Conservation (phyloP, 352 stramenopile genomes). For the Pythium scleroteichum region DNA sequence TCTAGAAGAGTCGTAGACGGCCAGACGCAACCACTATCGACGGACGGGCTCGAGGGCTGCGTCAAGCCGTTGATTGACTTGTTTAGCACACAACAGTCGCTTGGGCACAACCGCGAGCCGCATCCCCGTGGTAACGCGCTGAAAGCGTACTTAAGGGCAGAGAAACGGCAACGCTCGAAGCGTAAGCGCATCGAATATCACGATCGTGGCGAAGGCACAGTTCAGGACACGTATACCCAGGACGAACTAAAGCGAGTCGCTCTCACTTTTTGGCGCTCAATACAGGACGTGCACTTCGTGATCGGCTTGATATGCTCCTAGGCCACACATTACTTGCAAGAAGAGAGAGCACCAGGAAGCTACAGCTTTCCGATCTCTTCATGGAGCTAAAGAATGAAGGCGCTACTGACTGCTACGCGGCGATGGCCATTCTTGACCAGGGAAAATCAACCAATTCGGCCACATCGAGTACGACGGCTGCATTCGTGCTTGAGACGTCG, state of each 20-base stretch:
- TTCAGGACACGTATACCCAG: too few relatives aligned
- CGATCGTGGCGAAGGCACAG: constrained; percentile 5
- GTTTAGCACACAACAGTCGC: constrained; percentile 3
- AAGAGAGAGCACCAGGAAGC: too few relatives aligned
- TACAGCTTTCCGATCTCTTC: too few relatives aligned
- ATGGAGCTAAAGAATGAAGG: too few relatives aligned
- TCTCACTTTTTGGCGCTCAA: too few relatives aligned
- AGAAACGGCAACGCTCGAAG: constrained; percentile 4
- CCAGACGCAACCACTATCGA: neutral
- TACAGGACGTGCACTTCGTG: too few relatives aligned
- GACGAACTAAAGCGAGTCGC: too few relatives aligned
- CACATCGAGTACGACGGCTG: neutral
- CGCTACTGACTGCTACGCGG: too few relatives aligned
- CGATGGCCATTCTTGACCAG: too few relatives aligned
- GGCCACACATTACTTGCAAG: too few relatives aligned
- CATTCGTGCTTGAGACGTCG: neutral
- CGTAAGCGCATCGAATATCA: constrained; percentile 5
- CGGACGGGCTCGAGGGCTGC: constrained; percentile 13
- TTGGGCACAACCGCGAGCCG: neutral
- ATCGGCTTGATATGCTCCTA: too few relatives aligned
- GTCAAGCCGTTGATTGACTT: constrained; percentile 14
- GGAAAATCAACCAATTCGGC: too few relatives aligned
- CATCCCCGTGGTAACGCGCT: constrained; percentile 8
- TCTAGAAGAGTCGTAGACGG: neutral
- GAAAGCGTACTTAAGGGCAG: constrained; percentile 1